phyloP scores from a whole-genome alignment of 1,284 basidiomycete species.

The Moniliophthora roreri region DNA sequence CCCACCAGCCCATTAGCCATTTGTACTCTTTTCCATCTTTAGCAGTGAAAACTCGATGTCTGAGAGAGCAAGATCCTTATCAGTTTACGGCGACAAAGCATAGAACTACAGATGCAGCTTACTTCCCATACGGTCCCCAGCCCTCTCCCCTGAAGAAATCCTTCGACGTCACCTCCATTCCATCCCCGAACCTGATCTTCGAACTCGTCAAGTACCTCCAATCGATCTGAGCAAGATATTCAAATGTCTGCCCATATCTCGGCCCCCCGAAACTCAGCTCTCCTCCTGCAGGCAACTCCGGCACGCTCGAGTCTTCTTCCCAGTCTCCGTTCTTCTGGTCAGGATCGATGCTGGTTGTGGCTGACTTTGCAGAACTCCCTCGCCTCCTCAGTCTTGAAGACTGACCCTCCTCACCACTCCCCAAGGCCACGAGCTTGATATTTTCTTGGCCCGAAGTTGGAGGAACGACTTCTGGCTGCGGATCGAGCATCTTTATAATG shows the following conservation, averaged over 20 bases:
- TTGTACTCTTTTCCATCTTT: slow-evolving; percentile 3
- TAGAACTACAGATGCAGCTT: not conserved
- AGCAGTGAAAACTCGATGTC: not conserved
- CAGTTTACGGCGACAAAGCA: not conserved
- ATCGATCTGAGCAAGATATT: slow-evolving; percentile 13
- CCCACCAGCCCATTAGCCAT: not conserved
- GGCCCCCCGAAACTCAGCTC: not conserved
- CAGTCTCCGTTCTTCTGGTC: not conserved
- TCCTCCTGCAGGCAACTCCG: not conserved
- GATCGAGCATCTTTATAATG: slow-evolving; percentile 7
- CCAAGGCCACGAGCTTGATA: not conserved
- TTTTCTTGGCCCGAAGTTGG: not conserved
- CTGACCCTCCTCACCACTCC: too few species aligned
- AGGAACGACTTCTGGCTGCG: not conserved
- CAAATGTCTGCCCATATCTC: not conserved
- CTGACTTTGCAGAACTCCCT: not conserved
- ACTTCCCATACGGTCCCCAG: slow-evolving; percentile 6
- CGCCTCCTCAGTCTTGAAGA: not conserved
- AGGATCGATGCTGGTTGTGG: not conserved
- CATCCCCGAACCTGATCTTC: slow-evolving; percentile 9
- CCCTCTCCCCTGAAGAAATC: slow-evolving; percentile 11
- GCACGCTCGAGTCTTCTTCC: not conserved
- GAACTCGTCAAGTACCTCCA: slow-evolving; percentile 8
- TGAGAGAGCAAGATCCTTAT: too few species aligned
- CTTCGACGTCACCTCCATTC: slow-evolving; percentile 5